phyloP scores from a whole-genome alignment of 768 basidiomycete genomes.

The Piloderma croceum region DNA sequence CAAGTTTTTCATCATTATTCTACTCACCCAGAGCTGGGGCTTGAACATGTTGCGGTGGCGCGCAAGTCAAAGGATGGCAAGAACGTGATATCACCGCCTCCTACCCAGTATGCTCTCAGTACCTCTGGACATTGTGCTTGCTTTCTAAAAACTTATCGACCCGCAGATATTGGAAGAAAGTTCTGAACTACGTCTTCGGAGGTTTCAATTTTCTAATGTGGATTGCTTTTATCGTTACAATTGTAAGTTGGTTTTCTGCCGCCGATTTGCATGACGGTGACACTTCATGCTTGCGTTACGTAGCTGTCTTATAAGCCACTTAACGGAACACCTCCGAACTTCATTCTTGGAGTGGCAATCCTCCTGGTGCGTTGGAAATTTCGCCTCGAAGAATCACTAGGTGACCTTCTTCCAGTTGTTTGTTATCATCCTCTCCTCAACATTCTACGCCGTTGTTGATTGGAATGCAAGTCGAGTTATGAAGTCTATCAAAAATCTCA shows the following conservation, averaged over 20 bases:
- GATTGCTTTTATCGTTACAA: constrained; percentile 45
- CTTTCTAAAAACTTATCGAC: too few relatives aligned
- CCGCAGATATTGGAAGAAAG: constrained; percentile 43
- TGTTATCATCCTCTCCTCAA: constrained; percentile 37
- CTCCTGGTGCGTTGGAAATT: constrained; percentile 36
- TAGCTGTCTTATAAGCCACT: constrained; percentile 50
- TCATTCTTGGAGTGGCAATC: constrained; percentile 49
- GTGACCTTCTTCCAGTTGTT: constrained; percentile 26
- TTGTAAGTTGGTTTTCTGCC: constrained; percentile 24
- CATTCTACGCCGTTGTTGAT: constrained; percentile 47
- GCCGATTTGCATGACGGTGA: not conserved
- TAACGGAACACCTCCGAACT: constrained; percentile 38
- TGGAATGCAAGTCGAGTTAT: constrained; percentile 46
- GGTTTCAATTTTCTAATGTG: constrained; percentile 56
- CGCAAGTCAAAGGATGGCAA: constrained; percentile 35
- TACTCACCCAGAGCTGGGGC: constrained; percentile 37
- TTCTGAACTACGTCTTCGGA: constrained; percentile 48
- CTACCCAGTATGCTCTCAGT: too few relatives aligned
- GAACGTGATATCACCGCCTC: constrained; percentile 47
- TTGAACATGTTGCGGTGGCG: constrained; percentile 41
- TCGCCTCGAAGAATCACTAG: constrained; percentile 17
- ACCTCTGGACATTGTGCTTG: too few relatives aligned
- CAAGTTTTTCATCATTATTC: constrained; percentile 41
- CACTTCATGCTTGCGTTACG: constrained; percentile 8
- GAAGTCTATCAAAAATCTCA: constrained; percentile 53